Evolutionary conservation across 2,329 filamentous ascomycete species (phyloP).

Genomic region (Talaromyces atroroseus): DNA sequence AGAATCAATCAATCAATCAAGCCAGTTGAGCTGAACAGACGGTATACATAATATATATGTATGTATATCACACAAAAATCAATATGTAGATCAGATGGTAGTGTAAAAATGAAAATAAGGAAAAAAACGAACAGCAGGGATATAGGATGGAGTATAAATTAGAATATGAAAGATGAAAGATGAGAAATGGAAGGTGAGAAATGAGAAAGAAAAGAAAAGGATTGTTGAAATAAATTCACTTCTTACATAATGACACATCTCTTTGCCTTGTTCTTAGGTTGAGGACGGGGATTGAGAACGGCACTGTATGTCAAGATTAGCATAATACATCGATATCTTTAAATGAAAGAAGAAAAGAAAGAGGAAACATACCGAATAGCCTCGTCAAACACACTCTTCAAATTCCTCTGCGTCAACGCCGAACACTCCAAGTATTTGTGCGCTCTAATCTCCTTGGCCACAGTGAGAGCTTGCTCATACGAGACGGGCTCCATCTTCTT

Average conservation of each 20-base stretch:
- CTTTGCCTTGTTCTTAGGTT: constrained; percentile 41
- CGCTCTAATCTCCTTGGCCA: constrained; percentile 89
- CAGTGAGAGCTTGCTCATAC: constrained; percentile 82
- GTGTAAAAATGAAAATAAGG: background rate
- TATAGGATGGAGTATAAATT: constrained; percentile 7
- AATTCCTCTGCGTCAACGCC: constrained; percentile 87
- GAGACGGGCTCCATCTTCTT: constrained; percentile 97
- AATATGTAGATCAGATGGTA: background rate
- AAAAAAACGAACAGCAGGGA: background rate
- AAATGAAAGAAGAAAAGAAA: background rate
- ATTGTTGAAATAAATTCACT: background rate
- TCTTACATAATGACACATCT: constrained; percentile 42
- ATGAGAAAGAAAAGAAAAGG: background rate
- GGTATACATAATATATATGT: background rate
- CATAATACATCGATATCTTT: background rate
- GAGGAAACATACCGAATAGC: constrained; percentile 84
- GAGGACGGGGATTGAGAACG: constrained; percentile 45
- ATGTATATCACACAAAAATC: background rate
- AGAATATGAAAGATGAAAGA: background rate
- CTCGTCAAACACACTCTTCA: constrained; percentile 98
- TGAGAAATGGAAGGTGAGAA: background rate
- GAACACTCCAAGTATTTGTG: constrained; percentile 99
- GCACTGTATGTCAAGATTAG: constrained; percentile 28
- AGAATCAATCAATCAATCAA: constrained; percentile 3
- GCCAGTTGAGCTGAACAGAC: background rate